These are phyloP conservation scores for Pisolithus thermaeus DNA, from an alignment of 1,284 basidiomycete genomes.

Conservation along the genomic window DNA sequence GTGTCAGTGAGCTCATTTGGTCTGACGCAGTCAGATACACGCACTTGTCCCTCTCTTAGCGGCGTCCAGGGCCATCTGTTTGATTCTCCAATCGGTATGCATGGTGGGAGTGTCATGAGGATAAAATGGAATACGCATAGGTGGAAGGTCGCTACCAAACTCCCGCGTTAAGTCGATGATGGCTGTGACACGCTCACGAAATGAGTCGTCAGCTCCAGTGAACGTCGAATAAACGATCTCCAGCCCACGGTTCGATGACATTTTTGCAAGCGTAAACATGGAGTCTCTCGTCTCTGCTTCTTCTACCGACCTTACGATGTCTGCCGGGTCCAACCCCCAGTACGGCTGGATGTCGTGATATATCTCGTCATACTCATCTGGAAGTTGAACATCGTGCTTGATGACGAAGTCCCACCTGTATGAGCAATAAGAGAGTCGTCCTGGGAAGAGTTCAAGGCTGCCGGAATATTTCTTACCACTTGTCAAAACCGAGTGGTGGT, in stretches of 20 bases:
- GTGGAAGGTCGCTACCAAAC: constrained; percentile 21
- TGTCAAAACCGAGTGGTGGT: constrained; percentile 52
- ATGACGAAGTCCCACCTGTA: constrained; percentile 55
- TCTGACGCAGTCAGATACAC: constrained; percentile 5
- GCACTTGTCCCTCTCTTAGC: constrained; percentile 24
- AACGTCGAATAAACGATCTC: constrained; percentile 14
- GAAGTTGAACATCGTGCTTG: constrained; percentile 48
- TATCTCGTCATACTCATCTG: constrained; percentile 57
- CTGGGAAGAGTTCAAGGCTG: background rate
- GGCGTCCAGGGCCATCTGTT: constrained; percentile 18
- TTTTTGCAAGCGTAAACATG: constrained; percentile 15
- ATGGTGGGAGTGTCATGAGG: constrained; percentile 27
- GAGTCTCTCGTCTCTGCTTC: constrained; percentile 34
- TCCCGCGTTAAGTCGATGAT: constrained; percentile 17
- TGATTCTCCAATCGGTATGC: constrained; percentile 23
- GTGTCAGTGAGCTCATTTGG: background rate
- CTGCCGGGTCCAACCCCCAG: constrained; percentile 46
- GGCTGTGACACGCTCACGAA: constrained; percentile 1
- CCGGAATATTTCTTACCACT: constrained; percentile 37
- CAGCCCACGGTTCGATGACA: constrained; percentile 1
- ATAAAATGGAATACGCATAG: constrained; percentile 24
- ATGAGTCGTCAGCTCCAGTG: background rate
- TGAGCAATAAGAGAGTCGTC: background rate
- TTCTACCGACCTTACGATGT: constrained; percentile 33
- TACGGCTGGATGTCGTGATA: constrained; percentile 47